These are phyloP conservation scores for Russula olivacea DNA, from an alignment of 768 basidiomycete species.

Conservation along the genomic window DNA sequence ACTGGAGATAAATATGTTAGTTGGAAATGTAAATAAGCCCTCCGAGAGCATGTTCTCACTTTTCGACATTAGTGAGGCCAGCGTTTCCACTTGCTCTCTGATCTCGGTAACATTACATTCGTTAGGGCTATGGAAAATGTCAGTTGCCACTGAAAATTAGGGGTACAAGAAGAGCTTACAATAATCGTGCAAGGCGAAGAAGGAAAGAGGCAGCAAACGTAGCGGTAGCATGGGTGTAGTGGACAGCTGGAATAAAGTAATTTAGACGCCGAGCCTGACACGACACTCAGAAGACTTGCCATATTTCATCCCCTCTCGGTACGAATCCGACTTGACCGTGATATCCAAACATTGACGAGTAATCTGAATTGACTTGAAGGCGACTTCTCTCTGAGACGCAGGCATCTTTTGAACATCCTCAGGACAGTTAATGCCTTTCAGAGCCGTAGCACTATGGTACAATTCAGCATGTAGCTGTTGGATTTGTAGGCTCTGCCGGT, in stretches of 20 bases:
- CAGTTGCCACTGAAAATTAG: background rate
- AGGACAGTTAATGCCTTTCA: slow-evolving; percentile 77
- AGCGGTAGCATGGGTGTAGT: slow-evolving; percentile 87
- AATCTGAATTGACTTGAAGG: slow-evolving; percentile 76
- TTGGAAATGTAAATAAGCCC: slow-evolving; percentile 5
- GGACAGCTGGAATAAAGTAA: slow-evolving; percentile 57
- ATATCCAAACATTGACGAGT: slow-evolving; percentile 78
- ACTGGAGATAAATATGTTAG: slow-evolving; percentile 41
- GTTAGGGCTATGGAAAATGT: slow-evolving; percentile 51
- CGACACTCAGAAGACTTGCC: slow-evolving; percentile 42
- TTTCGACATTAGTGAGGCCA: slow-evolving; percentile 69
- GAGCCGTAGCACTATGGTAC: slow-evolving; percentile 78
- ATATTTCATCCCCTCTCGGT: slow-evolving; percentile 89
- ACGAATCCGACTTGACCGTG: slow-evolving; percentile 76
- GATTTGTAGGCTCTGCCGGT: slow-evolving; percentile 80
- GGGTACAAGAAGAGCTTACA: slow-evolving; percentile 45
- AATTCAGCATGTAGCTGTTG: slow-evolving; percentile 84
- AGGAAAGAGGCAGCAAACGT: slow-evolving; percentile 91
- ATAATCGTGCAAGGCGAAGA: slow-evolving; percentile 77
- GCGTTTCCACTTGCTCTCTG: slow-evolving; percentile 67
- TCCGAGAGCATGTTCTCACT: slow-evolving; percentile 43
- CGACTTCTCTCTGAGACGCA: slow-evolving; percentile 66
- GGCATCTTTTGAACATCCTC: slow-evolving; percentile 86
- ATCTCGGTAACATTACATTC: slow-evolving; percentile 76
- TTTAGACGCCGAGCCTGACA: background rate